A percentile compares a stretch with the other conserved stretches of the same genome.
Evolutionary conservation across 768 basidiomycete genomes (phyloP).

Genomic region (Kwoniella newhampshirensis): DNA sequence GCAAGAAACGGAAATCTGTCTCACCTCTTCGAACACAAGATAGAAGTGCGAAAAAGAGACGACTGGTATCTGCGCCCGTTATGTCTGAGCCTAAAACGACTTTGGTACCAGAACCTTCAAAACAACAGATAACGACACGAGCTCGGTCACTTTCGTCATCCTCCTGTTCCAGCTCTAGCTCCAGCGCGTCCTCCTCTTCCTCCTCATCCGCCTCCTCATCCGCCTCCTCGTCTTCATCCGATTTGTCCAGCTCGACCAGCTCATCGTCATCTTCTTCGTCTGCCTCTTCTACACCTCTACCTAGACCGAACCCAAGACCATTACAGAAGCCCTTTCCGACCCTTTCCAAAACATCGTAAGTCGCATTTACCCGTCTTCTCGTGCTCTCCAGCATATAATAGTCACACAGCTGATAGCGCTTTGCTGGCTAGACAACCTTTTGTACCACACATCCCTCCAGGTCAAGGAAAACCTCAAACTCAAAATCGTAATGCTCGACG

Average conservation of each 20-base stretch:
- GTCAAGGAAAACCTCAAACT: slow-evolving; percentile 38
- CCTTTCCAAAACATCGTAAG: too few relatives aligned
- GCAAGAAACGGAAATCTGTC: neutral
- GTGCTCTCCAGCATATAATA: neutral
- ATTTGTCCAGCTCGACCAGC: slow-evolving; percentile 3
- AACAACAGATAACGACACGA: slow-evolving; percentile 1
- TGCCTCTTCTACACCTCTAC: slow-evolving; percentile 2
- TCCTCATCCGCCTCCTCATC: slow-evolving; percentile 19
- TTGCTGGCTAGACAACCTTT: too few relatives aligned
- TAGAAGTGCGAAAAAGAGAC: slow-evolving; percentile 8
- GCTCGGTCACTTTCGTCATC: slow-evolving; percentile 21
- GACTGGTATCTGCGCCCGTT: neutral
- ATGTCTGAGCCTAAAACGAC: neutral
- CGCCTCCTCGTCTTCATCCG: slow-evolving; percentile 12
- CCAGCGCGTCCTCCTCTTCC: neutral
- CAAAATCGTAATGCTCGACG: slow-evolving; percentile 37
- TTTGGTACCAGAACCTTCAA: neutral
- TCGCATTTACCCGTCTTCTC: too few relatives aligned
- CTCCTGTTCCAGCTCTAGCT: slow-evolving; percentile 8
- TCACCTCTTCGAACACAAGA: neutral
- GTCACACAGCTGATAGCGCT: too few relatives aligned
- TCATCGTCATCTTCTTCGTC: slow-evolving; percentile 1
- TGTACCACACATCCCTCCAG: slow-evolving; percentile 22
- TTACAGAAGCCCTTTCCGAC: too few relatives aligned
- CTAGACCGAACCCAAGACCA: too few relatives aligned